phyloP scores from a whole-genome alignment of 2,329 filamentous ascomycete species.

The Venturia asperata region DNA sequence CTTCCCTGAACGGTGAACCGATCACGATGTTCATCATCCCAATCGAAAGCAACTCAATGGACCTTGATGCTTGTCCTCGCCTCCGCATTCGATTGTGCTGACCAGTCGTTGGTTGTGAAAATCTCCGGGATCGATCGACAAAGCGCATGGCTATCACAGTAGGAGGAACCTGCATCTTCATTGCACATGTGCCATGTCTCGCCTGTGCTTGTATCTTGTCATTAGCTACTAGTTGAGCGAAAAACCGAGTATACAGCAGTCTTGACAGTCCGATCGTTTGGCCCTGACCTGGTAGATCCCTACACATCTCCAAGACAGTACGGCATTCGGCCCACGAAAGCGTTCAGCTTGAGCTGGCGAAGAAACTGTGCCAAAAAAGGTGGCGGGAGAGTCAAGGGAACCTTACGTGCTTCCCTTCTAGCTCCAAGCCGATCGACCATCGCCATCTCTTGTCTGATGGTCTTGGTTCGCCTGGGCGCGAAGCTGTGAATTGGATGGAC shows the following conservation, averaged over 20 bases:
- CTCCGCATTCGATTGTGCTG: slow-evolving; percentile 6
- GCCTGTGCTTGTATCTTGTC: neutral
- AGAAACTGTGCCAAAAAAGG: neutral
- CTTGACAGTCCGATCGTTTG: neutral
- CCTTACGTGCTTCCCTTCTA: neutral
- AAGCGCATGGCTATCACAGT: neutral
- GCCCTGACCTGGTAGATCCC: neutral
- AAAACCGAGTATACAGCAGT: neutral
- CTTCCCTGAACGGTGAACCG: slow-evolving; percentile 1
- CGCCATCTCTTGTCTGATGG: neutral
- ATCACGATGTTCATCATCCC: neutral
- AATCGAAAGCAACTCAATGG: neutral
- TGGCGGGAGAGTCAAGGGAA: slow-evolving; percentile 1
- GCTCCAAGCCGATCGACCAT: neutral
- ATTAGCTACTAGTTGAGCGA: neutral
- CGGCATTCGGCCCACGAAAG: neutral
- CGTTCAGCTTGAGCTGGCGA: neutral
- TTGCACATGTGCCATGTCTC: slow-evolving; percentile 6
- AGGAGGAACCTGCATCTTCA: slow-evolving; percentile 2
- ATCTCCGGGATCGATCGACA: slow-evolving; percentile 8
- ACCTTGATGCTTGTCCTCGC: slow-evolving; percentile 12
- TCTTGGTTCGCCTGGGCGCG: neutral
- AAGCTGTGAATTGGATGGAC: too few relatives aligned
- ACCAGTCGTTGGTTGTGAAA: neutral
- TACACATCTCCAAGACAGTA: neutral